These are phyloP conservation scores for Microsporum canis DNA, from an alignment of 2,329 filamentous ascomycete species.

Conservation along the genomic window DNA sequence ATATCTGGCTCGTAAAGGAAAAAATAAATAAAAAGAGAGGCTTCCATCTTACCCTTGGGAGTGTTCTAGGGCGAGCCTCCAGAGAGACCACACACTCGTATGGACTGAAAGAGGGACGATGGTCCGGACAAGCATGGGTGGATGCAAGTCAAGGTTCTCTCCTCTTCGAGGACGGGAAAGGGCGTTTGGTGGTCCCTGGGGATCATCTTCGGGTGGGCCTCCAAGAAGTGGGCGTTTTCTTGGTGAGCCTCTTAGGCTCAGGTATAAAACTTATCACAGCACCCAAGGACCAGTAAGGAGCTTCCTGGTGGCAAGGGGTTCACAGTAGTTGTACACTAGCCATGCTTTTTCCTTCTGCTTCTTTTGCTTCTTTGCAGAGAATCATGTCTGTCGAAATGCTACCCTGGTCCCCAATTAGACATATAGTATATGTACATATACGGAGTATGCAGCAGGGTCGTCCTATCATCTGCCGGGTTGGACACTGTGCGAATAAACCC, in stretches of 20 bases:
- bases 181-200: neutral
- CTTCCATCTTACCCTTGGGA: neutral
- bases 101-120: neutral
- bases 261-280: neutral
- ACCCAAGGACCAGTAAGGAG: neutral
- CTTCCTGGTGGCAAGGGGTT: neutral
- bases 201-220: neutral
- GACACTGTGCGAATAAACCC: neutral
- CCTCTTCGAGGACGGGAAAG: neutral
- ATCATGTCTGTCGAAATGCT: neutral
- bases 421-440: neutral
- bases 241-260: neutral
- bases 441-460: neutral
- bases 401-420: neutral
- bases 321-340: neutral
- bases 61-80: neutral
- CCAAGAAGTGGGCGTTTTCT: neutral
- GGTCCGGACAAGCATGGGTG: neutral
- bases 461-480: slow-evolving; percentile 1
- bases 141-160: neutral
- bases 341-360: neutral
- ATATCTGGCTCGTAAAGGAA: neutral
- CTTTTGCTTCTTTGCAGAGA: neutral
- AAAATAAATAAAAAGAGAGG: neutral
- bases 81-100: neutral